These are phyloP conservation scores for Falciphora oryzae DNA, from an alignment of 2,329 filamentous ascomycete species.

Conservation along the genomic window DNA sequence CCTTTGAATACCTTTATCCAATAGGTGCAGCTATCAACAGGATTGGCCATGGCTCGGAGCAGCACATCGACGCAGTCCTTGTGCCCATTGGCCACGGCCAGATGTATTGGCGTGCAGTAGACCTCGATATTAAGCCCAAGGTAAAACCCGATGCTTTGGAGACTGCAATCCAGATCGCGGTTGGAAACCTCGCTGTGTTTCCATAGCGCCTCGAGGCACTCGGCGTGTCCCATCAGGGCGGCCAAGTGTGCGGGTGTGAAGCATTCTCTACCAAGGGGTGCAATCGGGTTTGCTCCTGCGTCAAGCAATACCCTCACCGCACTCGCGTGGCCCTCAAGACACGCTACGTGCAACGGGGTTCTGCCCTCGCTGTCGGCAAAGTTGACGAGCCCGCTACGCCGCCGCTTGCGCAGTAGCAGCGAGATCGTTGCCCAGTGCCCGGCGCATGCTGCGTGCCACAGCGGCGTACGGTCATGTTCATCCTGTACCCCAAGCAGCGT, in stretches of 20 bases:
- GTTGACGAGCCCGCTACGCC: not conserved
- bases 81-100: constrained; percentile 3
- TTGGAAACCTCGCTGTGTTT: not conserved
- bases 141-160: too few relatives aligned
- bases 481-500: not conserved
- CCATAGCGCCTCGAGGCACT: not conserved
- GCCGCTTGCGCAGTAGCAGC: not conserved
- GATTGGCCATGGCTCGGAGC: constrained; percentile 1
- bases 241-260: constrained; percentile 9
- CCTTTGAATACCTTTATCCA: not conserved
- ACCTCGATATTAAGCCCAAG: not conserved
- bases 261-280: not conserved
- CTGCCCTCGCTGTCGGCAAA: not conserved
- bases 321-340: constrained; percentile 2
- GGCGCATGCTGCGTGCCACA: constrained; percentile 7
- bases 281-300: not conserved
- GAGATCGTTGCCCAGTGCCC: not conserved
- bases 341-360: constrained; percentile 5
- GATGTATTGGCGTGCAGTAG: constrained; percentile 5
- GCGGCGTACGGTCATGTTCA: not conserved
- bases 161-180: not conserved
- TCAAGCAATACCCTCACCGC: not conserved
- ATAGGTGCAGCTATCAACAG: not conserved
- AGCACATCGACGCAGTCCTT: constrained; percentile 2
- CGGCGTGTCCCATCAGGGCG: constrained; percentile 7